Base-by-base conservation (phyloP, 306 rosid species). In the Phaseolus lunatus region DNA sequence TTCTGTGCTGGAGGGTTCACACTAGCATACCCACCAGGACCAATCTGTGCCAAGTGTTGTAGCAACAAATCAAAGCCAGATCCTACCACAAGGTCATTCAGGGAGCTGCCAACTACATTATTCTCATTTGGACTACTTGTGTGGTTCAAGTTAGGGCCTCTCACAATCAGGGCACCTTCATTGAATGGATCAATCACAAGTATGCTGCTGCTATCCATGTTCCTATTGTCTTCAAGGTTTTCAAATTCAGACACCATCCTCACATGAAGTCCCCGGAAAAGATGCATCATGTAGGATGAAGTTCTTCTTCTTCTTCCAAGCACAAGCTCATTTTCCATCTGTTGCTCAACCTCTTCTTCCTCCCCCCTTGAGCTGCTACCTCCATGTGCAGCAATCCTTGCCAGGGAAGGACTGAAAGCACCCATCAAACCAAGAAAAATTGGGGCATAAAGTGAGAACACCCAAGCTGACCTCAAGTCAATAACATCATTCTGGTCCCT, bases 1-100 rank as follows among this genome's bases (percentile, higher is more conserved):
- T 83, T 89, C 37, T 77, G 78, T 0, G 98, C 87, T 0, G 98
- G 98, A 9, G 94, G 98, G 37, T 88, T 90, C 5, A 89, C 86
- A 50, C 84, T 76, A n/a, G 88, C 86, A 68, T 89, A 89, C 18
- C 91, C 76, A 54, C 83, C 87, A 1, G 85, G 88, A n/a, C 85
- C 90, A 63, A 86, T 88, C 64, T 88, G 94, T 3, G 91, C 90
- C 89, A 93, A 77, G 57, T 86, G 91, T 50, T 89, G 91, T 23
- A 90, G 78, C 67, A 93, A 76, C 59, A 90, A 22, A 68, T 91
- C 96, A 65, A 89, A 87, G 41, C 96, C 91, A 63, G 90, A 92
- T 4, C 90, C 98, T 8, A 79, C 72, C 29, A 85, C 87, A 77
- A 88, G 85, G 76, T 89, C 94, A 37, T 92, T 91, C n/a, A 89